These are phyloP conservation scores for Colletotrichum falcatum DNA, from an alignment of 2,329 filamentous ascomycete species.

Conservation along the genomic window DNA sequence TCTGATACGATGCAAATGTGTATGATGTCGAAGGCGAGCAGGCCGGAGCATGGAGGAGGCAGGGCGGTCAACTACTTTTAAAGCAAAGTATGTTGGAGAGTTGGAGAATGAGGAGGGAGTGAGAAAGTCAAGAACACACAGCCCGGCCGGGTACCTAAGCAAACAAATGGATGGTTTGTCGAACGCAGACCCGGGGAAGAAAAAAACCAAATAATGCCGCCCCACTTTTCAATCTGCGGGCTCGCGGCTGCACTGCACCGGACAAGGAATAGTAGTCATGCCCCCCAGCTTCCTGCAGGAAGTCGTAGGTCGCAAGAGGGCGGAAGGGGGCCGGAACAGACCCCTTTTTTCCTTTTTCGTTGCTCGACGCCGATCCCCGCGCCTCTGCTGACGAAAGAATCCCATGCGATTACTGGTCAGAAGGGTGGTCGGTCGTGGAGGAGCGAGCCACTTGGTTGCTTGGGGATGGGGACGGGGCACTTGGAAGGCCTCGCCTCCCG, in stretches of 20 bases:
- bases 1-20: background rate
- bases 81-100: constrained; percentile 26
- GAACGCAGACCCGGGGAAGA: constrained; percentile 14
- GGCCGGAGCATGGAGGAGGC: background rate
- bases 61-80: constrained; percentile 17
- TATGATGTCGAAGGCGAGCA: background rate
- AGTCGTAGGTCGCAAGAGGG: constrained; percentile 2
- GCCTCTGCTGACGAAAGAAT: constrained; percentile 29
- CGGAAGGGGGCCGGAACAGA: constrained; percentile 2
- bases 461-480: constrained; percentile 7
- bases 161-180: constrained; percentile 31
- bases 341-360: background rate
- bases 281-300: constrained; percentile 31
- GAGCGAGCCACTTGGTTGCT: constrained; percentile 9
- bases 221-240: constrained; percentile 38
- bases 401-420: constrained; percentile 18
- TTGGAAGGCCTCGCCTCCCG: constrained; percentile 29
- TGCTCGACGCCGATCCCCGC: constrained; percentile 22
- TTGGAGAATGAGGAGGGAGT: constrained; percentile 1
- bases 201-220: constrained; percentile 23
- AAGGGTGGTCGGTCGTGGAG: constrained; percentile 1
- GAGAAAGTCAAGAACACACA: constrained; percentile 36
- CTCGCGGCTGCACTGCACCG: constrained; percentile 36
- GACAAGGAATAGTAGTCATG: constrained; percentile 40
- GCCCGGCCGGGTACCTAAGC: background rate